Percentiles rank a stretch among this genome's conserved stretches.
Conservation (phyloP, 495 filamentous ascomycete species). For the Penicillium ochrochloron region DNA sequence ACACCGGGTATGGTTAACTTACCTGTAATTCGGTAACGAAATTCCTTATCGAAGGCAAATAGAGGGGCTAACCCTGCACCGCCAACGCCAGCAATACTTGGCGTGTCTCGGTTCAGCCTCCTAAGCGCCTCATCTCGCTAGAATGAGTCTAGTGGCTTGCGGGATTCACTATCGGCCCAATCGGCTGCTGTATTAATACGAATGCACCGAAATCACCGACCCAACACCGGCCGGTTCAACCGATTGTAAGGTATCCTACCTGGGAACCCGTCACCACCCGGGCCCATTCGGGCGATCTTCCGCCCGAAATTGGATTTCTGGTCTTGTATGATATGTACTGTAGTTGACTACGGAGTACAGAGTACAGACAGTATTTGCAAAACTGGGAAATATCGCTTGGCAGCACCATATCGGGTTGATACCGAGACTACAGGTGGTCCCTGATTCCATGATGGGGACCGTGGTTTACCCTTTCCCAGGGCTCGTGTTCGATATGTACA, state of each 20-base stretch:
- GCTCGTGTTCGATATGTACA: slow-evolving; percentile 4
- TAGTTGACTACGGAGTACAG: neutral
- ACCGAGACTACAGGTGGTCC: neutral
- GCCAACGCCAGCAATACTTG: neutral
- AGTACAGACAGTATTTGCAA: neutral
- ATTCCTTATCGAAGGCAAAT: neutral
- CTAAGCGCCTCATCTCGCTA: slow-evolving; percentile 9
- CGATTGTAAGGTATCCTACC: neutral
- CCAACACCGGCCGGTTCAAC: neutral
- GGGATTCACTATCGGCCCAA: slow-evolving; percentile 26
- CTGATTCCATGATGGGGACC: neutral
- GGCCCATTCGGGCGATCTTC: slow-evolving; percentile 7
- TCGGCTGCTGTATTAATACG: slow-evolving; percentile 13
- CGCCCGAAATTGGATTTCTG: neutral
- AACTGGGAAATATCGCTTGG: slow-evolving; percentile 5
- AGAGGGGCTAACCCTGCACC: neutral
- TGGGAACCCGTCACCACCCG: neutral
- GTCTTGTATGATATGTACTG: neutral
- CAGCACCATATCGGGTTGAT: neutral
- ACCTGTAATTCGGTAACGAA: neutral
- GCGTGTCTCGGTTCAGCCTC: slow-evolving; percentile 6
- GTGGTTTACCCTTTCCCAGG: slow-evolving; percentile 3
- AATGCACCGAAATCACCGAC: neutral
- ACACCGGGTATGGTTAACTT: neutral
- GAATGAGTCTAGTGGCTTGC: slow-evolving; percentile 12